These are phyloP conservation scores for Oryza rufipogon DNA, from an alignment of 176 grass and related monocot species.

Conservation along the genomic window DNA sequence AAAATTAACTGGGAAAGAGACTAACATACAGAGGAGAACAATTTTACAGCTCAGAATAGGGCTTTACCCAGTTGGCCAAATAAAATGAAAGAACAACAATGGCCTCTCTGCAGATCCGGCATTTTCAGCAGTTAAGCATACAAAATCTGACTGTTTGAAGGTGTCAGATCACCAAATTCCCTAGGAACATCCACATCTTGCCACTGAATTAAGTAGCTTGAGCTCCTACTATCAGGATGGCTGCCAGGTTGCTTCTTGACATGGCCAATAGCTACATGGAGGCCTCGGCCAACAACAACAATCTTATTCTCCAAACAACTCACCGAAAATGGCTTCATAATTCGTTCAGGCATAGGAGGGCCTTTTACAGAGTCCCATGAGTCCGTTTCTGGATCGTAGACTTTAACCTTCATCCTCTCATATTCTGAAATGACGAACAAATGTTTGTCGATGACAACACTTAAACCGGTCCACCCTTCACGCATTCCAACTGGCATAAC, in stretches of 20 bases:
- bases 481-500: slow-evolving; percentile 83
- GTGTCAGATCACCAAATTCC: slow-evolving; percentile 70
- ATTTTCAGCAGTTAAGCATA: slow-evolving; percentile 51
- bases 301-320: slow-evolving; percentile 65
- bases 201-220: slow-evolving; percentile 61
- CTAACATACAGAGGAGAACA: neutral
- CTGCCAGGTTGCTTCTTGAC: slow-evolving; percentile 40
- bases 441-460: slow-evolving; percentile 51
- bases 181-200: slow-evolving; percentile 66
- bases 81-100: neutral
- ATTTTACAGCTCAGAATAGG: slow-evolving; percentile 6
- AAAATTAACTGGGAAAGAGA: neutral
- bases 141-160: slow-evolving; percentile 84
- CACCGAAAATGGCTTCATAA: slow-evolving; percentile 79
- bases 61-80: neutral
- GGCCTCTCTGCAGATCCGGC: neutral
- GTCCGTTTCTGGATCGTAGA: slow-evolving; percentile 67
- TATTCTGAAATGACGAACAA: slow-evolving; percentile 89
- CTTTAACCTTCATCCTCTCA: slow-evolving; percentile 83
- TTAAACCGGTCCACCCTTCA: slow-evolving; percentile 84
- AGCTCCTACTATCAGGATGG: slow-evolving; percentile 33
- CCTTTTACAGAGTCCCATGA: slow-evolving; percentile 74
- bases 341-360: slow-evolving; percentile 60
- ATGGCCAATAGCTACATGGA: slow-evolving; percentile 72
- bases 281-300: slow-evolving; percentile 67